phyloP scores from a whole-genome alignment of 495 filamentous ascomycete genomes.

The Ramalina intermedia region DNA sequence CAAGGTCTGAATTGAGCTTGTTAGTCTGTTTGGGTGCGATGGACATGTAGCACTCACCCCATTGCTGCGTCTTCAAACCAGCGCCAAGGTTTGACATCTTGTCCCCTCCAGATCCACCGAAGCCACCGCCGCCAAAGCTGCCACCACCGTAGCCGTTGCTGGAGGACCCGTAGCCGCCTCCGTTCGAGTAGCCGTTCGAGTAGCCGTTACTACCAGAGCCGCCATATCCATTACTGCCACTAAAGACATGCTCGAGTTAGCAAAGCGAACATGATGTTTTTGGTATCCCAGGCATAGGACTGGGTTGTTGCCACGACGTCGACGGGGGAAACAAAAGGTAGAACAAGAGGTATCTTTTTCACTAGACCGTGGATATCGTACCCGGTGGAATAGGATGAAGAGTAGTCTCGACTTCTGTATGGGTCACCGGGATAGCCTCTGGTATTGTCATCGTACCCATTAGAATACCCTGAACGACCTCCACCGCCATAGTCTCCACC shows the following conservation, averaged over 20 bases:
- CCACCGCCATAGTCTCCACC: constrained; percentile 47
- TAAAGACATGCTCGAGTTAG: constrained; percentile 24
- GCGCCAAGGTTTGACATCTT: constrained; percentile 86
- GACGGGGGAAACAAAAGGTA: not conserved
- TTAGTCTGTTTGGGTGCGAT: not conserved
- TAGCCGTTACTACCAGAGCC: constrained; percentile 32
- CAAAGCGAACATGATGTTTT: not conserved
- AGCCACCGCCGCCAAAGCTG: constrained; percentile 36
- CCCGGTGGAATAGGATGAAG: constrained; percentile 22
- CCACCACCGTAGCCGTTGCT: constrained; percentile 30
- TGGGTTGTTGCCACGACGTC: not conserved
- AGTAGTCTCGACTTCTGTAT: constrained; percentile 14
- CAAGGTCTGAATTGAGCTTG: constrained; percentile 41
- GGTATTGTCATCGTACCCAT: constrained; percentile 25
- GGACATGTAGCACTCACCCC: constrained; percentile 45
- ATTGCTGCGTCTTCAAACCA: constrained; percentile 68
- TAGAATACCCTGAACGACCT: constrained; percentile 30
- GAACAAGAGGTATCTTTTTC: constrained; percentile 10
- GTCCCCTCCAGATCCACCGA: constrained; percentile 55
- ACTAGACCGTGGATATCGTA: constrained; percentile 22
- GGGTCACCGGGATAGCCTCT: constrained; percentile 12
- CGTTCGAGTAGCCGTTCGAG: constrained; percentile 34
- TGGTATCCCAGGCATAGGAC: not conserved
- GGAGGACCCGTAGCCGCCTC: constrained; percentile 22
- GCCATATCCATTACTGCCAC: constrained; percentile 28